Evolutionary conservation across 441 rosid genomes (phyloP), one percentile per base, ranked within the genome.

Genomic region (Populus hybrid): DNA sequence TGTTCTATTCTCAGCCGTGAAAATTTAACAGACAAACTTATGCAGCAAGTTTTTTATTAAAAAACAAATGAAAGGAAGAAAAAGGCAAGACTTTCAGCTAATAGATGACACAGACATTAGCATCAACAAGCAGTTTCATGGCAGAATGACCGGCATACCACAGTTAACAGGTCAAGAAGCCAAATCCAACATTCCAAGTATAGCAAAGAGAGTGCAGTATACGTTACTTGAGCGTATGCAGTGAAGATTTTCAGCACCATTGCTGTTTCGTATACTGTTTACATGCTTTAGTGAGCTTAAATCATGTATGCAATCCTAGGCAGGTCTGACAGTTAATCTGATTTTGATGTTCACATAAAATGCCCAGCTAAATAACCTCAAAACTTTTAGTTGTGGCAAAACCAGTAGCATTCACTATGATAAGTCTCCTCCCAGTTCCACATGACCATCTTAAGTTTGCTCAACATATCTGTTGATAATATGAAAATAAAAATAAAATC

Each of bases 381-480:
- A 53, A 76, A 69, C 42, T 59, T 77, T 11, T 1, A 1, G 28
- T 63, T 26, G 28, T 21, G 35, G 73, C 20, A 78, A 73, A 57
- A 71, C 30, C 53, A 65, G 34, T 34, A 24, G 32, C 72, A 10
- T 16, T 72, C 71, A 71, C 67, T 77, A 28, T 61, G 80, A 73
- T 75, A 76, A 65, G 53, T 76, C 78, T 42, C 82, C 82, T 72
- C 84, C 80, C 1, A 79, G 69, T 30, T 79, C 75, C 36, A 26
- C 34, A 76, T 72, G 66, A 69, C 4, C 72, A 64, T 76, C 78
- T 72, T 76, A 8, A 82, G 42, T 21, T 38, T 46, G 28, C 24
- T 26, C 68, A 76, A 53, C 80, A 73, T 72, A 4, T 53, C 73
- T 79, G 82, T 40, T 24, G 28, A 74, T 30, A 69, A 50, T 8